Percentiles rank a stretch among this genome's conserved stretches.
These are phyloP conservation scores for Debaryomyces nepalensis DNA, from an alignment of 1,139 yeast species.

Conservation along the genomic window DNA sequence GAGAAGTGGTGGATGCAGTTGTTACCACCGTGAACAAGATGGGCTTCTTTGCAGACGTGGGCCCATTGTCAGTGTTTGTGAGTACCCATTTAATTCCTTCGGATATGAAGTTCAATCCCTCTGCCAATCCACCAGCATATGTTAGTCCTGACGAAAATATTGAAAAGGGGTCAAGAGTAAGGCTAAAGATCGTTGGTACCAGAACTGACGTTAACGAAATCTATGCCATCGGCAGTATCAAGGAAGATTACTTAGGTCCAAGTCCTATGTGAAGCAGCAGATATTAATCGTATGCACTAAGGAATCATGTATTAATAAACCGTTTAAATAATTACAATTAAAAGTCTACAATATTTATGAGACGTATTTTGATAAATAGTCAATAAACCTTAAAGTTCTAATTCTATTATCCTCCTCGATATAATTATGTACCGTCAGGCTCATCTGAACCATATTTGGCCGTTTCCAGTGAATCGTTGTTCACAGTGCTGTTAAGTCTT, in stretches of 20 bases:
- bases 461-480: no score
- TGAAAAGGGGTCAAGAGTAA: conserved; percentile 89
- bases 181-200: conserved; percentile 96
- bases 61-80: conserved; percentile 93
- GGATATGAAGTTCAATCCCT: conserved; percentile 92
- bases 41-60: conserved; percentile 98
- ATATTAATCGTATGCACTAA: no score
- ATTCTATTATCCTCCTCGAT: no score
- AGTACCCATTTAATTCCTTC: conserved; percentile 94
- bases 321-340: conserved; percentile 1
- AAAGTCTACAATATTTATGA: conserved; percentile 4
- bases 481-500: conserved; percentile 5
- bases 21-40: conserved; percentile 93
- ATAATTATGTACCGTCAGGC: no score
- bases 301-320: conserved; percentile 8
- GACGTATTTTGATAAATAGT: conserved; percentile 4
- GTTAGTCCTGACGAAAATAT: conserved; percentile 94
- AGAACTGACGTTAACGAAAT: conserved; percentile 97
- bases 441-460: no score
- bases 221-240: conserved; percentile 95
- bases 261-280: conserved; percentile 42
- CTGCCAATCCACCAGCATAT: conserved; percentile 98
- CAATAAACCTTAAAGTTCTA: conserved; percentile 3
- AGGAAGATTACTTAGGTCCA: conserved; percentile 96
- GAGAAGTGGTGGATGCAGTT: conserved; percentile 96